These are phyloP conservation scores for Endoconidiophora polonica DNA, from an alignment of 2,329 filamentous ascomycete genomes.

Conservation along the genomic window DNA sequence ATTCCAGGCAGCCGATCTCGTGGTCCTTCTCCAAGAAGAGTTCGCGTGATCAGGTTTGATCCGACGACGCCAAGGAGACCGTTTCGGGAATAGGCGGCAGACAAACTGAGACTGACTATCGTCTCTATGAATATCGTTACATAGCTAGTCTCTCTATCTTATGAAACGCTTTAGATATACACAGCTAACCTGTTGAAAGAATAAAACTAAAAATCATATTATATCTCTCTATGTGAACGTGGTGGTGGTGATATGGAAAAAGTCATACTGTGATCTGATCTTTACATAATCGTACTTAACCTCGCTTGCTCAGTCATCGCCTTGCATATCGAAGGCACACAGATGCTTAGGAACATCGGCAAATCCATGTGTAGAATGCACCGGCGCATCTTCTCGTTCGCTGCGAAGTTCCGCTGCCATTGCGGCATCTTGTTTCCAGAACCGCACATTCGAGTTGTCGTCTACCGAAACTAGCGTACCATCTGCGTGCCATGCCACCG, in stretches of 20 bases:
- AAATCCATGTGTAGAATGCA: conserved; percentile 1
- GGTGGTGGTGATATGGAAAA: too few species aligned
- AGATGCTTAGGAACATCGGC: neutral
- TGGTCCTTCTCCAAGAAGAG: neutral
- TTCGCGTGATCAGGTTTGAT: conserved; percentile 5
- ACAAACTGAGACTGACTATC: too few species aligned
- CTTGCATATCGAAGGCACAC: neutral
- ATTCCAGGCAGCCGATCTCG: too few species aligned
- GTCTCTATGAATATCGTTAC: too few species aligned
- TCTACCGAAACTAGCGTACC: conserved; percentile 6
- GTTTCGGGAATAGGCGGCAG: too few species aligned
- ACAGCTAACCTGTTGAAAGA: too few species aligned
- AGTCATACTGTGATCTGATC: conserved; percentile 4
- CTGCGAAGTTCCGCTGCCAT: neutral
- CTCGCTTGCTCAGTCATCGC: neutral
- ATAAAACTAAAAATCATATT: too few species aligned
- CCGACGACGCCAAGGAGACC: neutral
- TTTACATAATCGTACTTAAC: neutral
- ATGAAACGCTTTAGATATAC: too few species aligned
- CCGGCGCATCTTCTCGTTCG: neutral
- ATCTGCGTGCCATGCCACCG: conserved; percentile 8
- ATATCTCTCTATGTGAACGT: too few species aligned
- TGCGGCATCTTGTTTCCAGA: conserved; percentile 1
- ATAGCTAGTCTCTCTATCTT: too few species aligned
- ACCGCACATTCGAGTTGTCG: conserved; percentile 8